Base-by-base conservation (phyloP, 441 rosid species). In the Flueggea neowawraea region DNA sequence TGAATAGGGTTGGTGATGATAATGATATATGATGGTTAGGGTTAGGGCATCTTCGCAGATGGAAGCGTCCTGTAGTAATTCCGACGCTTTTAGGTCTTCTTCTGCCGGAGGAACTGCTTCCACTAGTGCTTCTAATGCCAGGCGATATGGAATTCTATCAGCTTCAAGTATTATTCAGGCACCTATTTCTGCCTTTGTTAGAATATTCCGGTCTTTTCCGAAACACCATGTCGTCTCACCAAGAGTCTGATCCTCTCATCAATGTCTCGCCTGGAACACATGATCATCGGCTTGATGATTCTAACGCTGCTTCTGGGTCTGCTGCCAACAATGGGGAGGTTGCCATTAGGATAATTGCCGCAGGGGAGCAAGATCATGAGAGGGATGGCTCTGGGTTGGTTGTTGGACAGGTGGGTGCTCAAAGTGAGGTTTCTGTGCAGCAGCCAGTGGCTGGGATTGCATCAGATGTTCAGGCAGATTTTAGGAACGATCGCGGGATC, bases 171-270 rank as follows among this genome's bases (percentile, higher is more conserved):
- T 95, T 45, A 77, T 95, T 70, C 99, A 84, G 73, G 94, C 99
- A 2, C 98, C 99, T 0, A 74, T 95, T 33, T 85, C 97, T 3
- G 82, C 97, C 22, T 83, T 83, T 95, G 67, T 68, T 95, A 45
- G 99, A 95, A 81, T 91, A 89, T 69, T 91, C 97, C 0, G 99
- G 99, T 61, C 80, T 95, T 61, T 72, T 95, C 43, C 82, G 96
- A 49, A 62, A 91, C 2, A 13, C 57, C 14, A 65, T 94, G 70
- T 55, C 87, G 0, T 73, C 57, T 57, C 82, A 54, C 51, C 96
- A 73, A 14, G 96, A 95, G 50, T 57, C 84, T 0, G 93, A 88
- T 56, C 57, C 88, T 57, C 70, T 86, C 51, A 72, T 79, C 41
- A 60, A 50, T 31, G 13, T 54, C 15, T 54, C 66, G 12, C 60